phyloP scores from a whole-genome alignment of 495 filamentous ascomycete species.

The Tricharina praecox region DNA sequence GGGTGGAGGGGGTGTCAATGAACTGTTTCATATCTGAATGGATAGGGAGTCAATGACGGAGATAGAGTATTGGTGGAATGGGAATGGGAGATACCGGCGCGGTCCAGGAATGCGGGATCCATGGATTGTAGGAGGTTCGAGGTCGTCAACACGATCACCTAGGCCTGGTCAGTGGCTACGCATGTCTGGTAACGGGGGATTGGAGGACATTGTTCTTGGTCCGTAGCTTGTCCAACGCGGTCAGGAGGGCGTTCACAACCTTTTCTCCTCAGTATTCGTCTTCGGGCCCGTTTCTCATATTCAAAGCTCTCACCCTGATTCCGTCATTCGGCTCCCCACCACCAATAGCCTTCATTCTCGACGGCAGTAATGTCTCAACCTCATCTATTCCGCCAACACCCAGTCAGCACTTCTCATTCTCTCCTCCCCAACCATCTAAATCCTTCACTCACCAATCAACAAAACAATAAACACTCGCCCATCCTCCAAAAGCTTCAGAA shows the following conservation, averaged over 20 bases:
- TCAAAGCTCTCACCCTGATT: slow-evolving; percentile 28
- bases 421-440: no score
- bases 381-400: slow-evolving; percentile 30
- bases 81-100: slow-evolving; percentile 21
- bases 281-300: neutral
- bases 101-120: slow-evolving; percentile 40
- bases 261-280: neutral
- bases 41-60: no score
- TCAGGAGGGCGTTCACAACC: slow-evolving; percentile 25
- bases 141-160: slow-evolving; percentile 26
- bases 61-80: neutral
- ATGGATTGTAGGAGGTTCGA: slow-evolving; percentile 24
- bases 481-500: slow-evolving; percentile 32
- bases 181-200: neutral
- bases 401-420: neutral
- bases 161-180: slow-evolving; percentile 12
- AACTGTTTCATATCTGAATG: slow-evolving; percentile 33
- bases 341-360: slow-evolving; percentile 30
- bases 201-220: slow-evolving; percentile 20
- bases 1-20: slow-evolving; percentile 29
- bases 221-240: slow-evolving; percentile 29
- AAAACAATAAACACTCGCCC: slow-evolving; percentile 34
- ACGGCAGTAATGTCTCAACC: slow-evolving; percentile 37
- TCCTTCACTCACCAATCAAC: slow-evolving; percentile 34
- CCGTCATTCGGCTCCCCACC: slow-evolving; percentile 35